Evolutionary conservation across 2,329 filamentous ascomycete genomes (phyloP).

Genomic region (Reticulascus tulasneorum): DNA sequence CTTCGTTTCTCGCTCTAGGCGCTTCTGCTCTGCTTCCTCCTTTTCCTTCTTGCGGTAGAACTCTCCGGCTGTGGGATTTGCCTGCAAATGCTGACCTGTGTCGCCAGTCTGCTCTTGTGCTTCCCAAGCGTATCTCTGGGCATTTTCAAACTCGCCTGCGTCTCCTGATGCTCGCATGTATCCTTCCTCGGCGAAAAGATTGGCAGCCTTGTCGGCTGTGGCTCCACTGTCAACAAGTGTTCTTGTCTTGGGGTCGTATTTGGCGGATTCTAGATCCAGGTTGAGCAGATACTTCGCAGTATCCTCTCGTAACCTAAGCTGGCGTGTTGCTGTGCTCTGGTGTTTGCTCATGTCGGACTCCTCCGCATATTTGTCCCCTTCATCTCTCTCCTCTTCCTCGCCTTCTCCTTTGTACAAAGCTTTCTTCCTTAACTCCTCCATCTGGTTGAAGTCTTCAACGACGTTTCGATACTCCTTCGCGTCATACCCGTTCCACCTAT

Average conservation of each 20-base stretch:
- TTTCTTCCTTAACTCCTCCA: slow-evolving; percentile 69
- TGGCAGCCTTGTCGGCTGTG: slow-evolving; percentile 73
- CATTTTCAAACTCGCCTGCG: slow-evolving; percentile 85
- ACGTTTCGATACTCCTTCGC: slow-evolving; percentile 78
- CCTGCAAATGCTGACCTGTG: slow-evolving; percentile 83
- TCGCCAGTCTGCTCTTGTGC: slow-evolving; percentile 78
- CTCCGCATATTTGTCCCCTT: slow-evolving; percentile 78
- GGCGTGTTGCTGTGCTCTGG: slow-evolving; percentile 84
- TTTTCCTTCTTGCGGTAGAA: slow-evolving; percentile 75
- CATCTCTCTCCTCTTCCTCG: slow-evolving; percentile 48
- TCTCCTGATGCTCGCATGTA: slow-evolving; percentile 88
- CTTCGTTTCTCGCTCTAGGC: slow-evolving; percentile 62
- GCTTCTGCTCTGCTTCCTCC: slow-evolving; percentile 67
- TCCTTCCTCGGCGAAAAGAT: slow-evolving; percentile 86
- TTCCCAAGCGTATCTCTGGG: slow-evolving; percentile 92
- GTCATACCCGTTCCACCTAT: slow-evolving; percentile 98
- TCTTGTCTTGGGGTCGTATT: slow-evolving; percentile 95
- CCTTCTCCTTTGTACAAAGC: slow-evolving; percentile 42
- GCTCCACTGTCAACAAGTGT: slow-evolving; percentile 84
- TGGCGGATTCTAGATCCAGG: slow-evolving; percentile 90
- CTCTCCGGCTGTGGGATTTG: slow-evolving; percentile 92
- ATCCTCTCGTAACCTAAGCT: slow-evolving; percentile 89
- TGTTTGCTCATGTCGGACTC: slow-evolving; percentile 96
- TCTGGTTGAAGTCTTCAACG: slow-evolving; percentile 83
- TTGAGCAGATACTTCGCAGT: slow-evolving; percentile 96